Conservation (phyloP, 73 alveolate genomes). For the Tetrahymena thermophila region DNA sequence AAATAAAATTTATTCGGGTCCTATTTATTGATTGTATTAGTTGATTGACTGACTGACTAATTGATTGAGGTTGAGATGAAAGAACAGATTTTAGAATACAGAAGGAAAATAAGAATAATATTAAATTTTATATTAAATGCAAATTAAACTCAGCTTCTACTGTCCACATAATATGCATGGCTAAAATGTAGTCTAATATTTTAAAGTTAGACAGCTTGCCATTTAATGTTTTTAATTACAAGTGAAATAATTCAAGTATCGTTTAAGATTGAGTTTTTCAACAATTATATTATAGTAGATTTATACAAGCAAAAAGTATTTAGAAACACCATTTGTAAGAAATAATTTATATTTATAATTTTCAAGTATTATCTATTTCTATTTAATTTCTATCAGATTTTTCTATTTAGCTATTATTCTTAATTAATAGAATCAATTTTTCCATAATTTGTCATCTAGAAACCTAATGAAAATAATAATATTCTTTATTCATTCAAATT, state of each 20-base stretch:
- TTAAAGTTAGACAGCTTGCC: neutral
- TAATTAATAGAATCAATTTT: neutral
- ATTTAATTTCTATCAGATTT: neutral
- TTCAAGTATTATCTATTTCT: neutral
- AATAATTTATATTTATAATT: too few relatives aligned
- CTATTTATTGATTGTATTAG: too few relatives aligned
- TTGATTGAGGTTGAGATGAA: neutral
- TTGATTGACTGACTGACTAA: neutral
- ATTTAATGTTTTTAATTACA: too few relatives aligned
- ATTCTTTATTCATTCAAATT: neutral
- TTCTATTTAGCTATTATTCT: neutral
- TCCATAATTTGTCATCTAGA: neutral
- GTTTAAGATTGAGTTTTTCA: neutral
- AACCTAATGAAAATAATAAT: neutral
- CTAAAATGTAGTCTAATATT: neutral
- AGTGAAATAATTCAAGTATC: neutral
- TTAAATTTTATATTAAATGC: neutral
- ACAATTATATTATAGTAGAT: neutral
- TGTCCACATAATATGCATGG: neutral
- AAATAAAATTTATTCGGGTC: neutral
- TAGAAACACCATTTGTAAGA: neutral
- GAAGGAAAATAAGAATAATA: neutral
- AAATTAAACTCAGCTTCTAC: neutral
- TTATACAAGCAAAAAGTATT: neutral
- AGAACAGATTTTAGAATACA: neutral